Evolutionary conservation across 495 filamentous ascomycete species (phyloP).

Genomic region (Podospora conica): DNA sequence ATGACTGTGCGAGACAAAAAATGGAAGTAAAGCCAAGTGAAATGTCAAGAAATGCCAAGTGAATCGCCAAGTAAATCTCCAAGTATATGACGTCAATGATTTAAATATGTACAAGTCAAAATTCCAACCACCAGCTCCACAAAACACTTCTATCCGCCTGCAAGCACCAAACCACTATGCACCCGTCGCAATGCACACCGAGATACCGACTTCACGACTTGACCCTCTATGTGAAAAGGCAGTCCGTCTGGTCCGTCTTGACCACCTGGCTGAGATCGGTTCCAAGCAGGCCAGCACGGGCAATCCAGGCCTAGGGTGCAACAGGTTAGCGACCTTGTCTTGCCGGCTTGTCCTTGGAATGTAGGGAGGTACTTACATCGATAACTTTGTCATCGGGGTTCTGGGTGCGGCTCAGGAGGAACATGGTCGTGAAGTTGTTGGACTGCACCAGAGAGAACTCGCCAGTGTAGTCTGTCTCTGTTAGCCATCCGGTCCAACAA

Average conservation of each 20-base stretch:
- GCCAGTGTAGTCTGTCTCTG: conserved; percentile 12
- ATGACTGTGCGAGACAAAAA: too few species aligned
- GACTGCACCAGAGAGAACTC: conserved; percentile 18
- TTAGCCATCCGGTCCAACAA: background rate
- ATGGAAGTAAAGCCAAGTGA: too few species aligned
- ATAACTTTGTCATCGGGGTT: conserved; percentile 10
- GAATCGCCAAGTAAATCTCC: background rate
- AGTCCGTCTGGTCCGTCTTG: conserved; percentile 19
- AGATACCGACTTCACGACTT: too few species aligned
- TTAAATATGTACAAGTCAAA: background rate
- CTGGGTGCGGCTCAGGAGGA: conserved; percentile 18
- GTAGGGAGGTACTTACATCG: conserved; percentile 13
- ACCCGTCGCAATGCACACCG: too few species aligned
- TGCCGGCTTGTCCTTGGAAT: background rate
- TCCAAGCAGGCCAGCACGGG: conserved; percentile 14
- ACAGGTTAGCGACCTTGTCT: background rate
- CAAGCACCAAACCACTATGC: background rate
- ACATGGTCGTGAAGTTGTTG: conserved; percentile 21
- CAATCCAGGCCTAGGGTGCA: conserved; percentile 14
- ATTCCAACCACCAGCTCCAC: background rate
- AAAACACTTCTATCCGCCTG: background rate
- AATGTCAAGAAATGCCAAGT: background rate
- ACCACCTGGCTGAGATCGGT: conserved; percentile 14
- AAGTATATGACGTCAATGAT: background rate
- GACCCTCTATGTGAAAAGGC: conserved; percentile 14